Base-by-base conservation (phyloP, 441 rosid species). In the Gossypium davidsonii region DNA sequence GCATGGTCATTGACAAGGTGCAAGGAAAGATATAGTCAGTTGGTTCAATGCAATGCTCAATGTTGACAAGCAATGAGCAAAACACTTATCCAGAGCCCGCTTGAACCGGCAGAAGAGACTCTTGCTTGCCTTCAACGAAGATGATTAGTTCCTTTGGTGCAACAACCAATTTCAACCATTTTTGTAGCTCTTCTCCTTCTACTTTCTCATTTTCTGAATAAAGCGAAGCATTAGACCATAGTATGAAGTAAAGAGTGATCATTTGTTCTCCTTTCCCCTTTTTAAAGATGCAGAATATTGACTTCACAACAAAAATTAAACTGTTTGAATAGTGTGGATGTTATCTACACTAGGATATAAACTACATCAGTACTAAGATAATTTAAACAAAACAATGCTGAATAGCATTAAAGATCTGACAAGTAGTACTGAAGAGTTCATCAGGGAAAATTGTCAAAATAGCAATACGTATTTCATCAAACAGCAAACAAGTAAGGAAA, bases 131-230 rank as follows among this genome's bases (percentile, higher is more conserved):
- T 78, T 28, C 76, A 57, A 95, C 75, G 72, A 95, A 95, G 23
- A 72, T 60, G 4, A 79, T 61, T 42, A 95, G 94, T 74, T 95
- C 97, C 59, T 86, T 77, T 2, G 98, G 97, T 21, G 89, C 90
- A 8, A 90, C 97, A 73, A 95, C 95, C 83, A 85, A 70, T 68
- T 82, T 88, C 81, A 95, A 83, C 97, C 94, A 95, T 74, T 87
- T 73, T 56, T 86, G 90, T 82, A 95, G 77, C 80, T 91, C 98
- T 79, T 91, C 97, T 52, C 99, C 99, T 82, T 93, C 97, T 42
- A 93, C 91, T 83, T 93, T 95, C 86, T 95, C 99, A 61, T 84
- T 85, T 71, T 86, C 99, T 93, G 85, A 75, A 82, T 75, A 78
- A 76, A 61, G 53, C 31, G 9, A 28, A 75, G 59, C 28, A 26